Conservation (phyloP, 1,139 yeast genomes). For the Yamadazyma pseudoaaseri region DNA sequence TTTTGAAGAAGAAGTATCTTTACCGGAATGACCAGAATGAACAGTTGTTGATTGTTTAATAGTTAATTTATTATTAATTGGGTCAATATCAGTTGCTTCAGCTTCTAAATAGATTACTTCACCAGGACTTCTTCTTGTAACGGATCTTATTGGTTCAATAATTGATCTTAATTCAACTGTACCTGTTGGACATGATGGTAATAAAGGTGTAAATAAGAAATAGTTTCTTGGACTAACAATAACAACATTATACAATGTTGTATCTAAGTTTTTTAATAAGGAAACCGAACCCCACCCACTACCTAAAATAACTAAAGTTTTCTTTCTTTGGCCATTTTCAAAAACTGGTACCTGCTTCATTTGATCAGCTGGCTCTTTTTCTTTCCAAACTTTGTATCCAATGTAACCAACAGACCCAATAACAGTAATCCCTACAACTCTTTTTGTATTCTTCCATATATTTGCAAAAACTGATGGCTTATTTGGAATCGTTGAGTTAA, state of each 20-base stretch:
- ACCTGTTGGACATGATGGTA: slow-evolving; percentile 94
- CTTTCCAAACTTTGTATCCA: slow-evolving; percentile 57
- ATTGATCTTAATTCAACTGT: slow-evolving; percentile 89
- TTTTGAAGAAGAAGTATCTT: slow-evolving; percentile 52
- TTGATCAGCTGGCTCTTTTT: slow-evolving; percentile 61
- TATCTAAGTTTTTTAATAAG: slow-evolving; percentile 79
- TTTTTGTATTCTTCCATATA: slow-evolving; percentile 31
- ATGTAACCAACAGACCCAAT: slow-evolving; percentile 47
- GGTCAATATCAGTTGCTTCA: slow-evolving; percentile 82
- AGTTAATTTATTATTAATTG: slow-evolving; percentile 48
- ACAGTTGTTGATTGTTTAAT: slow-evolving; percentile 57
- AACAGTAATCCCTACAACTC: slow-evolving; percentile 26
- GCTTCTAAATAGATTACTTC: slow-evolving; percentile 89
- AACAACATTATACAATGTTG: slow-evolving; percentile 82
- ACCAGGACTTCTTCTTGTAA: slow-evolving; percentile 50
- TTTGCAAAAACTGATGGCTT: slow-evolving; percentile 13
- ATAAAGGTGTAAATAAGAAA: slow-evolving; percentile 88
- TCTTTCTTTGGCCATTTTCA: slow-evolving; percentile 72
- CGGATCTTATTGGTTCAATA: slow-evolving; percentile 19
- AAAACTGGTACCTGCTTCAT: slow-evolving; percentile 54
- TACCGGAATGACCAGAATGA: slow-evolving; percentile 52
- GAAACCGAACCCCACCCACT: slow-evolving; percentile 95
- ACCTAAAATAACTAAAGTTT: slow-evolving; percentile 85
- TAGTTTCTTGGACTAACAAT: slow-evolving; percentile 93
- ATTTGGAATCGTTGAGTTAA: slow-evolving; percentile 12